phyloP scores from a whole-genome alignment of 495 filamentous ascomycete species.

The Penicillium cinerascens region DNA sequence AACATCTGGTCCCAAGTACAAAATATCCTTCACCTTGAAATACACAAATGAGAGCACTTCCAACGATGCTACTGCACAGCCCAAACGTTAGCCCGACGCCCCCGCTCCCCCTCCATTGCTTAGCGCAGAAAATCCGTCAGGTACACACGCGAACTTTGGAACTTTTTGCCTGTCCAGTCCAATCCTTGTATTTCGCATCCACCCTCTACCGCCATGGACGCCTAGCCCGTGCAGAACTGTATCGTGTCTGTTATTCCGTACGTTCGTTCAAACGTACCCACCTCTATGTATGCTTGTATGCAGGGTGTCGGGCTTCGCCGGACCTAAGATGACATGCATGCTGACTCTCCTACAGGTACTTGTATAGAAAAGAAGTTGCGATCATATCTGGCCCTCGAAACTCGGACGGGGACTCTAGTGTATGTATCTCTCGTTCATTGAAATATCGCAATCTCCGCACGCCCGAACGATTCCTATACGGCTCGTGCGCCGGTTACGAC shows the following conservation, averaged over 20 bases:
- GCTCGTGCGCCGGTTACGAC: neutral
- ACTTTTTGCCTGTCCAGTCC: too few species aligned
- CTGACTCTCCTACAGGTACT: constrained; percentile 11
- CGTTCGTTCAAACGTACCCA: neutral
- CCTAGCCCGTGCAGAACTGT: neutral
- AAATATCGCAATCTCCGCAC: too few species aligned
- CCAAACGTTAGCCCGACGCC: constrained; percentile 15
- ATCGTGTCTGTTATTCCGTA: neutral
- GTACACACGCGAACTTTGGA: neutral
- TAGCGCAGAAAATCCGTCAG: constrained; percentile 14
- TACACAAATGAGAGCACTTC: neutral
- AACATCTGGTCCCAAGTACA: neutral
- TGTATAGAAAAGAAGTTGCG: too few species aligned
- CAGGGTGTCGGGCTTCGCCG: constrained; percentile 11
- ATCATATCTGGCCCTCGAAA: too few species aligned
- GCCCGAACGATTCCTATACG: neutral
- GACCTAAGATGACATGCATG: constrained; percentile 22
- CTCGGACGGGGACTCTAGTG: too few species aligned
- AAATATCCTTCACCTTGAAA: neutral
- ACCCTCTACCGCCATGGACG: neutral
- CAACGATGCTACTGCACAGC: constrained; percentile 7
- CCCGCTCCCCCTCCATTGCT: constrained; percentile 17
- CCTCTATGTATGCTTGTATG: neutral
- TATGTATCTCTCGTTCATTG: too few species aligned
- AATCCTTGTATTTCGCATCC: neutral